Percentiles rank a stretch among this genome's conserved stretches.
Conservation (phyloP, 306 rosid species). For the Lablab purpureus region DNA sequence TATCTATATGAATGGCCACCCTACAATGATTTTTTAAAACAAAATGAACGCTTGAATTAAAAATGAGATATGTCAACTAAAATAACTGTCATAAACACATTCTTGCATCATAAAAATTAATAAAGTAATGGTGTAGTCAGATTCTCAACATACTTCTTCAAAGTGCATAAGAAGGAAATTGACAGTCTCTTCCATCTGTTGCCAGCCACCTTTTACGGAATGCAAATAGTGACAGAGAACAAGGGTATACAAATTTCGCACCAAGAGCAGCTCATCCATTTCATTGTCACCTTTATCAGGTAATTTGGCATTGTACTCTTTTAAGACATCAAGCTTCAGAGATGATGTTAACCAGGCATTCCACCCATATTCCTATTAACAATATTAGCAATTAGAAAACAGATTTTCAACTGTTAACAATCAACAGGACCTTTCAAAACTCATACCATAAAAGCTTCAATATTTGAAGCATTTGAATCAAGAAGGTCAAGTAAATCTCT, state of each 20-base stretch:
- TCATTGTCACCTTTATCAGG: constrained; percentile 53
- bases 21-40: constrained; percentile 55
- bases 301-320: constrained; percentile 58
- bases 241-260: constrained; percentile 75
- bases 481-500: constrained; percentile 93
- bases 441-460: constrained; percentile 98
- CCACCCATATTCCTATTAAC: constrained; percentile 92
- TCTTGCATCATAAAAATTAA: constrained; percentile 42
- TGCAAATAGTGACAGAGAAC: constrained; percentile 84
- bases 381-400: constrained; percentile 43
- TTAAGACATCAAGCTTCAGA: constrained; percentile 74
- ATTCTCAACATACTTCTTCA: constrained; percentile 71
- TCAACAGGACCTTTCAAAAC: constrained; percentile 9
- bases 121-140: constrained; percentile 24
- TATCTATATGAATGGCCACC: constrained; percentile 59
- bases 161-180: constrained; percentile 71
- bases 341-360: constrained; percentile 87
- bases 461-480: constrained; percentile 89
- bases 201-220: constrained; percentile 97
- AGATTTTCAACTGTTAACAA: constrained; percentile 39
- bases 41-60: constrained; percentile 38
- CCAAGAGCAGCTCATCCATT: constrained; percentile 66
- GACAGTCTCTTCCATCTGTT: constrained; percentile 88
- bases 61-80: constrained; percentile 4
- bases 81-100: constrained; percentile 32